Evolutionary conservation across 495 filamentous ascomycete species (phyloP), one percentile per base, ranked within the genome.

Genomic region (Xylaria grammica): DNA sequence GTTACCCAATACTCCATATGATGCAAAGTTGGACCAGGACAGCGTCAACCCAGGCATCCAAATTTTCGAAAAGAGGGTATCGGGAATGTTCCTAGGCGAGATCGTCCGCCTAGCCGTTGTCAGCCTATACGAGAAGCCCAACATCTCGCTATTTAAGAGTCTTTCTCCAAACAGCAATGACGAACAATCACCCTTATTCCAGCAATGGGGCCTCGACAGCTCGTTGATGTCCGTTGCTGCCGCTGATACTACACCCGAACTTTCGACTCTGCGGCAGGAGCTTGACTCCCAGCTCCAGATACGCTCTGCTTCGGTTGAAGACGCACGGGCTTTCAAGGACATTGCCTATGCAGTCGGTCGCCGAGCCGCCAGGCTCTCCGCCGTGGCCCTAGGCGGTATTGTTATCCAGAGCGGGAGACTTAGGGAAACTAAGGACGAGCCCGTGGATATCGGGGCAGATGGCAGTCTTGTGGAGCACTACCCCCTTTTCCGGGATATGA

Each of bases 11-110:
- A 98, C 95, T 0, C 75, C 85, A 0, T 98, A 94, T 77, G 95
- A 99, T 75, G 77, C 80, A 13, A 83, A 85, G 50, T 82, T 99
- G 40, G 93, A 99, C 78, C 79, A 80, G 58, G 87, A 87, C 24
- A 93, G 87, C 71, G 86, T 91, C 66, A 99, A 99, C 80, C 95
- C 95, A 0, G 95, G 96, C 40, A 87, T 97, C 62, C 95, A 99
- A 76, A 97, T 97, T 90, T 99, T 97, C 78, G 95, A 99, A 81
- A 99, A 99, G 83, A 90, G 95, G 52, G 89, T 99, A 40, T 95
- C 91, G 0, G 95, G 95, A 77, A 99, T 99, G 95, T 99, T 98
- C 83, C 76, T 99, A 22, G 95, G 95, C 58, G 95, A 99, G 74
- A 94, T 99, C 63, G 81, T 97, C 40, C 91, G 95, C 10, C 86